Evolutionary conservation across 2,329 filamentous ascomycete species (phyloP).

Genomic region (Fusarium irregulare): DNA sequence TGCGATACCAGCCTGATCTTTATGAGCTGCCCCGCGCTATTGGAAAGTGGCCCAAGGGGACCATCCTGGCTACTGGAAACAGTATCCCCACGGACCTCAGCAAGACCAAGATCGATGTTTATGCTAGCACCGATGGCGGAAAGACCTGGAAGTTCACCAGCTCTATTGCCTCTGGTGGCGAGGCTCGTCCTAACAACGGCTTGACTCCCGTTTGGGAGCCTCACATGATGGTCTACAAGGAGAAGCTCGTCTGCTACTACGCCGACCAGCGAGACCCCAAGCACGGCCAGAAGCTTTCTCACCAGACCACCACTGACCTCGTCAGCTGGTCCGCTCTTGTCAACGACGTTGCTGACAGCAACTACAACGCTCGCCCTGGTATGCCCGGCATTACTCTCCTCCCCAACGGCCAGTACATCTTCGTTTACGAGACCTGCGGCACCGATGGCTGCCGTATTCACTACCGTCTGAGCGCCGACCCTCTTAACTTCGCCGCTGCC

Average conservation of each 20-base stretch:
- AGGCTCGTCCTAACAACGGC: constrained; percentile 71
- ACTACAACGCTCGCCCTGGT: constrained; percentile 72
- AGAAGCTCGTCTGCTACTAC: constrained; percentile 74
- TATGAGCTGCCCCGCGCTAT: constrained; percentile 70
- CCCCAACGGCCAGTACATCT: constrained; percentile 65
- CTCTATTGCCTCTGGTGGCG: constrained; percentile 72
- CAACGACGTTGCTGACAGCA: constrained; percentile 67
- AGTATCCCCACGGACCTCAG: constrained; percentile 70
- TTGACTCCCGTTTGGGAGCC: constrained; percentile 79
- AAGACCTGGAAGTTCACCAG: constrained; percentile 74
- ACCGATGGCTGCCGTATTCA: constrained; percentile 55
- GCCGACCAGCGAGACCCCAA: constrained; percentile 73
- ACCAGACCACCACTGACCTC: constrained; percentile 71
- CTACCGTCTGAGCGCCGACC: constrained; percentile 56
- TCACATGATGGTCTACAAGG: constrained; percentile 69
- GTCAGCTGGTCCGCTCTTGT: constrained; percentile 68
- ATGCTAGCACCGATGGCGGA: constrained; percentile 69
- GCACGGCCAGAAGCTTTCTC: constrained; percentile 75
- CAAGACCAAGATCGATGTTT: constrained; percentile 75
- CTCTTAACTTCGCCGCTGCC: constrained; percentile 51
- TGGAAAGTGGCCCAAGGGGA: constrained; percentile 69
- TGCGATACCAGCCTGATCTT: constrained; percentile 77
- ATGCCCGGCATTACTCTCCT: constrained; percentile 73
- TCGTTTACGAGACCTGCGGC: constrained; percentile 71
- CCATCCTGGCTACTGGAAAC: constrained; percentile 71